These are phyloP conservation scores for Saccharomycodes ludwigii DNA, from an alignment of 805 yeast species.

Conservation along the genomic window DNA sequence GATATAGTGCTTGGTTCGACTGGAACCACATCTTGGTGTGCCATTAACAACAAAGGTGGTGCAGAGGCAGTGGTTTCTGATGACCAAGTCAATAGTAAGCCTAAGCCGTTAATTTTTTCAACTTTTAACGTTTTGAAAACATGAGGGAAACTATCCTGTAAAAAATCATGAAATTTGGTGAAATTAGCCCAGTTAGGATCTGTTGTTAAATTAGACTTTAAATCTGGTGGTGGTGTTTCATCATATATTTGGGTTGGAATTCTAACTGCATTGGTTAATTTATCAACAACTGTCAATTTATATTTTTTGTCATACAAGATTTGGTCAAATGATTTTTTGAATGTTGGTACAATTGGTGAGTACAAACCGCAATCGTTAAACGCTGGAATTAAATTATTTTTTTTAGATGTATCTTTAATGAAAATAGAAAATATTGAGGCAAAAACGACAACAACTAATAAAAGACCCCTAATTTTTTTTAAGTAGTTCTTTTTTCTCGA, in stretches of 20 bases:
- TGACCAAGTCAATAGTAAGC: conserved; percentile 49
- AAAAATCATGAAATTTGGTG: conserved; percentile 36
- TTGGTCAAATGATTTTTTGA: conserved; percentile 2
- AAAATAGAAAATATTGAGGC: too few species aligned
- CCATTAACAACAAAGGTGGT: conserved; percentile 58
- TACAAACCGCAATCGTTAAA: conserved; percentile 7
- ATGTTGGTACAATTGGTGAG: conserved; percentile 4
- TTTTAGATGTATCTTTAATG: too few species aligned
- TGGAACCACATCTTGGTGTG: conserved; percentile 78
- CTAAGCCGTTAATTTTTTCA: conserved; percentile 47
- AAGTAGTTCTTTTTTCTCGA: too few species aligned
- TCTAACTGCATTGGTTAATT: conserved; percentile 41
- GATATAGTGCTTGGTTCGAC: conserved; percentile 43
- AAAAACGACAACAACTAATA: too few species aligned
- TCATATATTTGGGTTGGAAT: conserved; percentile 52
- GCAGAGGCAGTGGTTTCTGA: conserved; percentile 34
- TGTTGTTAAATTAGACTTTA: conserved; percentile 36
- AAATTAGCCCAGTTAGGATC: conserved; percentile 23
- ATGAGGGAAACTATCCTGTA: conserved; percentile 42
- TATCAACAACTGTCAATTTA: conserved; percentile 10
- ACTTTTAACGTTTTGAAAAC: conserved; percentile 36
- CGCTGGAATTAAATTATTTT: too few species aligned
- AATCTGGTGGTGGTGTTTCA: conserved; percentile 31
- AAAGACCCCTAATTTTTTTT: too few species aligned
- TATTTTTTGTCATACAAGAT: conserved; percentile 5